Base-by-base conservation (phyloP, 345 rosid genomes). In the Lepidium africanum region DNA sequence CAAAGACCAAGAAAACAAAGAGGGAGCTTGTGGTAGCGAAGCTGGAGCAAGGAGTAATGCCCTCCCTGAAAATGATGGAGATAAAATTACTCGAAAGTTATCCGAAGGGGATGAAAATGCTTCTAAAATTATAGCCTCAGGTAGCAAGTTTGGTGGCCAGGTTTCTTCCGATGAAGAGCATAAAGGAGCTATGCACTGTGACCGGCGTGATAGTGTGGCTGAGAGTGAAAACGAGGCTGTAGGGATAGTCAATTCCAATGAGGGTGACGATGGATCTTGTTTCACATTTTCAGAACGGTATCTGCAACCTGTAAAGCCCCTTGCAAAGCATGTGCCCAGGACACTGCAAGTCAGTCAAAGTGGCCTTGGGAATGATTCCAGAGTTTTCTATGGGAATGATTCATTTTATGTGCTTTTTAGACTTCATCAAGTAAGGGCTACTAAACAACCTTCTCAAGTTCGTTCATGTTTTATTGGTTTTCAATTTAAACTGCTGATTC, bases 191-290 rank as follows among this genome's bases (percentile, higher is more conserved):
- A 49, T 57, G 37, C 63, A 55, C 38, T 47, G 73, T 62, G 91
- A 85, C 46, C 86, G 64, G 41, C 84, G 72, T 74, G 88, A 82
- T 70, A 82, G 75, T 64, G 80, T 85, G 75, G 90, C 78, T 50
- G 96, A 91, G 77, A 91, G 95, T 79, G 95, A 94, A 86, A 92
- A 88, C 16, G 96, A 91, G 79, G 99, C 84, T 36, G 95, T 84
- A 77, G 91, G 83, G 66, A 83, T 78, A 81, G 43, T 27, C 42
- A 43, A 70, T 50, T 86, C 87, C 60, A 88, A 87, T 71, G 90
- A 74, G 41, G 92, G 86, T 75, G 91, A 87, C 76, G 92, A 88
- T 71, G 93, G 87, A 62, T 69, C 82, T 10, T 51, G 65, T 27
- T 67, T 75, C 61, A 85, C 89, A 43, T 85, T 84, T 81, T 86